A percentile compares a stretch with the other conserved stretches of the same genome.
Evolutionary conservation across 768 basidiomycete genomes (phyloP).

Genomic region (Agaricus bisporus): DNA sequence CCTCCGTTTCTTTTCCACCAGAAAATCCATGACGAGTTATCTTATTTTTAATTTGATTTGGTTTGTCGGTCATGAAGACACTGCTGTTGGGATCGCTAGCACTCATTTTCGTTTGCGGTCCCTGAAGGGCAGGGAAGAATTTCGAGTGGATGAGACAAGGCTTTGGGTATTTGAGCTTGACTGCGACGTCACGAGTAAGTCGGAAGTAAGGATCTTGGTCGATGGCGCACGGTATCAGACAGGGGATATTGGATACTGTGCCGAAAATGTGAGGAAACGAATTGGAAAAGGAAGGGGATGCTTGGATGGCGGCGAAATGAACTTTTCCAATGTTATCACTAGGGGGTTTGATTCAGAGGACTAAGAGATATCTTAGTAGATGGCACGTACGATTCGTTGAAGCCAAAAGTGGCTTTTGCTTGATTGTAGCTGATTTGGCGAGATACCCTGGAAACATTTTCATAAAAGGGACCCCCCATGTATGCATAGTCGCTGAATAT

Average conservation of each 20-base stretch:
- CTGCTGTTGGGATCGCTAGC: constrained; percentile 90
- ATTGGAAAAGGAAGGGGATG: constrained; percentile 94
- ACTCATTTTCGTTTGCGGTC: constrained; percentile 99
- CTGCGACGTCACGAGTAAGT: constrained; percentile 91
- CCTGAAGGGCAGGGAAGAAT: constrained; percentile 98
- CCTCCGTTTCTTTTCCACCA: constrained; percentile 92
- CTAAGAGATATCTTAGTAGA: not conserved
- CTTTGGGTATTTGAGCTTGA: constrained; percentile 92
- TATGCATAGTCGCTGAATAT: constrained; percentile 93
- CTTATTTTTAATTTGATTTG: constrained; percentile 95
- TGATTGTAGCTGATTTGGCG: constrained; percentile 91
- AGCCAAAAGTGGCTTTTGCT: constrained; percentile 93
- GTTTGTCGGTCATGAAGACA: constrained; percentile 94
- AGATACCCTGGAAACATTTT: constrained; percentile 89
- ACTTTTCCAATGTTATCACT: constrained; percentile 98
- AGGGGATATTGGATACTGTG: constrained; percentile 72
- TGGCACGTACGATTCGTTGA: constrained; percentile 83
- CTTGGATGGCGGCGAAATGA: constrained; percentile 94
- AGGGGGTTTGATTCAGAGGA: constrained; percentile 3
- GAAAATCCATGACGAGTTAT: constrained; percentile 95
- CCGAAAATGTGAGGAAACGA: constrained; percentile 99
- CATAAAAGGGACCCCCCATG: constrained; percentile 90
- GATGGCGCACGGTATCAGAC: constrained; percentile 96
- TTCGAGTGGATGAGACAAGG: constrained; percentile 90
- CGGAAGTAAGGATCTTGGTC: constrained; percentile 99